phyloP scores from a whole-genome alignment of 352 stramenopile genomes.

The Phytophthora pisi region DNA sequence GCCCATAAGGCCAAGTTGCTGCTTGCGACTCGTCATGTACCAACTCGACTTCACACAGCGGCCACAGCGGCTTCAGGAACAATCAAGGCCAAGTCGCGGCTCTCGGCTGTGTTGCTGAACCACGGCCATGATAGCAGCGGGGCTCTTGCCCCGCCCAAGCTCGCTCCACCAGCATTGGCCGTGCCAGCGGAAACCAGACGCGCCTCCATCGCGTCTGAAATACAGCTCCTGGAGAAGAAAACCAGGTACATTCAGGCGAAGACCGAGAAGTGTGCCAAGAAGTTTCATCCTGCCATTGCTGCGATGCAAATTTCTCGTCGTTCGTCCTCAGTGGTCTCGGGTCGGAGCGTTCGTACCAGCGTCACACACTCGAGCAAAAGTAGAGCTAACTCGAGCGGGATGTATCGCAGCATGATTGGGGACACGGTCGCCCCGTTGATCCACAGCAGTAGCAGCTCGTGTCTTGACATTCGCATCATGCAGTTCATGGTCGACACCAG shows the following conservation, averaged over 20 bases:
- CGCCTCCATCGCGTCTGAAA: slow-evolving; percentile 17
- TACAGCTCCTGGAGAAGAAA: slow-evolving; percentile 61
- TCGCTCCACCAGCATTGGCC: not conserved
- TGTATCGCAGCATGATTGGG: slow-evolving; percentile 26
- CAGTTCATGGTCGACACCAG: slow-evolving; percentile 65
- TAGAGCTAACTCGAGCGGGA: slow-evolving; percentile 19
- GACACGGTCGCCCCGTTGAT: slow-evolving; percentile 9
- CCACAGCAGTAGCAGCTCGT: not conserved
- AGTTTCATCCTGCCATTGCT: slow-evolving; percentile 29
- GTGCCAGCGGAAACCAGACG: slow-evolving; percentile 1
- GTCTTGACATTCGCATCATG: slow-evolving; percentile 21
- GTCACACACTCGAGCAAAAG: slow-evolving; percentile 20
- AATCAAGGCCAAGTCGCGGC: slow-evolving; percentile 10
- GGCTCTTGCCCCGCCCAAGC: not conserved
- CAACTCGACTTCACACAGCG: slow-evolving; percentile 1
- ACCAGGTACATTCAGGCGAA: slow-evolving; percentile 61
- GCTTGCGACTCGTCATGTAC: not conserved
- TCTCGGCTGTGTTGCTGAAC: slow-evolving; percentile 12
- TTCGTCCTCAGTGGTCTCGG: slow-evolving; percentile 17
- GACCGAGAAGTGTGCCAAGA: slow-evolving; percentile 43
- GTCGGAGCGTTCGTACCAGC: slow-evolving; percentile 14
- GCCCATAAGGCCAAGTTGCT: slow-evolving; percentile 50
- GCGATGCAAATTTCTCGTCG: slow-evolving; percentile 14
- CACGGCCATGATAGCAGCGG: slow-evolving; percentile 2
- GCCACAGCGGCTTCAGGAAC: slow-evolving; percentile 13